Base-by-base conservation (phyloP, 345 rosid genomes). In the Hibiscus trionum region DNA sequence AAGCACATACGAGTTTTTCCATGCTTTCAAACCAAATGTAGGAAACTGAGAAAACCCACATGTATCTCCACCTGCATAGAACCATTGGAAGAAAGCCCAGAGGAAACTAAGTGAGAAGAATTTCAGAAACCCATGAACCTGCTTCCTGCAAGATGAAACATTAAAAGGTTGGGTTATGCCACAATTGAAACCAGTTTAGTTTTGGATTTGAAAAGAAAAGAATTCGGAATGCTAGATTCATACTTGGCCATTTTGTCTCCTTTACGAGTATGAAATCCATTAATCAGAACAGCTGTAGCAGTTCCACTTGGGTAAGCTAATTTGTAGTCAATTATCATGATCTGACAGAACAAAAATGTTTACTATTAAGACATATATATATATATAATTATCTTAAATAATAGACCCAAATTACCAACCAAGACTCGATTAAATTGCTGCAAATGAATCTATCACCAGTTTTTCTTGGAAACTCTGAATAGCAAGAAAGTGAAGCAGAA, bases 51-150 rank as follows among this genome's bases (percentile, higher is more conserved):
- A 72, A 61, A 93, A 93, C 11, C 97, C 98, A 26, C 98, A 93
- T 16, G 24, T 21, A 1, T 80, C 84, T 76, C 90, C 95, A 69
- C 93, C 93, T 37, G 90, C 68, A 66, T 76, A 90, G 72, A 93
- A 90, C 98, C 98, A 93, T 73, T 90, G 95, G 73, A 93, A 90
- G 81, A 86, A 89, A 4, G 90, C 91, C 98, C 95, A 93, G 21
- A 88, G 11, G 83, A 93, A 90, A 75, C 97, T 88, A 9, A 88
- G 12, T 0, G 90, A 85, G 78, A 93, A 90, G 74, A 82, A 86
- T 59, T 86, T 86, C 65, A 80, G 16, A 77, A 93, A 93, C 61
- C 90, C 90, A 2, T 73, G 85, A 61, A 93, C 96, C 79, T 89
- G 95, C 82, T 91, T 85, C 86, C 98, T 93, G 87, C 75, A 79